Percentiles rank a stretch among this genome's conserved stretches.
These are phyloP conservation scores for Amanita pallidorosea DNA, from an alignment of 768 basidiomycete species.

Conservation along the genomic window DNA sequence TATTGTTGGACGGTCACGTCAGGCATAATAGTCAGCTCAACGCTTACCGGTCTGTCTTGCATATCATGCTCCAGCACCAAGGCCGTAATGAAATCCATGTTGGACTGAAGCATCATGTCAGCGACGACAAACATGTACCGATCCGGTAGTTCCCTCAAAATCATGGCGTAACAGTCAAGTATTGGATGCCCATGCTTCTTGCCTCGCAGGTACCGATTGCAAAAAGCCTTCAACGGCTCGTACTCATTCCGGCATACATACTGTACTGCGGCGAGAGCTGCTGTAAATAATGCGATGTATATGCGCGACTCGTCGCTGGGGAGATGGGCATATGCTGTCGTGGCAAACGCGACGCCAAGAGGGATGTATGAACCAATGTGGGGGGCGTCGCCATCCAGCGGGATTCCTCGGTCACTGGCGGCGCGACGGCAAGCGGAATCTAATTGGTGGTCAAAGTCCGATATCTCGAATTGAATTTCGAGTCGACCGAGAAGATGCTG, in stretches of 20 bases:
- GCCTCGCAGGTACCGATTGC: constrained; percentile 16
- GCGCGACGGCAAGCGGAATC: constrained; percentile 13
- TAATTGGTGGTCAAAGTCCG: constrained; percentile 3
- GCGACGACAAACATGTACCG: constrained; percentile 19
- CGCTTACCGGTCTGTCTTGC: neutral
- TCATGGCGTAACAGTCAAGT: constrained; percentile 21
- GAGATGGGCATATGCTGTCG: constrained; percentile 19
- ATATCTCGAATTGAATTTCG: neutral
- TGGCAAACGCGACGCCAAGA: constrained; percentile 18
- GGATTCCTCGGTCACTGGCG: constrained; percentile 15
- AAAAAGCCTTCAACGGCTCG: constrained; percentile 21
- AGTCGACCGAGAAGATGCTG: neutral
- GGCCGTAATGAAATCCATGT: constrained; percentile 23
- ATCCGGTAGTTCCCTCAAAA: constrained; percentile 18
- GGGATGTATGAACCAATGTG: constrained; percentile 20
- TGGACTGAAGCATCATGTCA: constrained; percentile 24
- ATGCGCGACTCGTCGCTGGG: constrained; percentile 16
- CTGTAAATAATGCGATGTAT: constrained; percentile 28
- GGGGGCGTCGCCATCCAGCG: constrained; percentile 9
- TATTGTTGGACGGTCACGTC: neutral
- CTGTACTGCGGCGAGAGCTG: constrained; percentile 25
- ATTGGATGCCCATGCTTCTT: constrained; percentile 17
- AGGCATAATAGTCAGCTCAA: neutral
- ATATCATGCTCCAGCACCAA: constrained; percentile 10
- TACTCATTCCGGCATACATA: constrained; percentile 18